Base-by-base conservation (phyloP, 192 early-diverging fungal genomes). In the Mortierella claussenii region DNA sequence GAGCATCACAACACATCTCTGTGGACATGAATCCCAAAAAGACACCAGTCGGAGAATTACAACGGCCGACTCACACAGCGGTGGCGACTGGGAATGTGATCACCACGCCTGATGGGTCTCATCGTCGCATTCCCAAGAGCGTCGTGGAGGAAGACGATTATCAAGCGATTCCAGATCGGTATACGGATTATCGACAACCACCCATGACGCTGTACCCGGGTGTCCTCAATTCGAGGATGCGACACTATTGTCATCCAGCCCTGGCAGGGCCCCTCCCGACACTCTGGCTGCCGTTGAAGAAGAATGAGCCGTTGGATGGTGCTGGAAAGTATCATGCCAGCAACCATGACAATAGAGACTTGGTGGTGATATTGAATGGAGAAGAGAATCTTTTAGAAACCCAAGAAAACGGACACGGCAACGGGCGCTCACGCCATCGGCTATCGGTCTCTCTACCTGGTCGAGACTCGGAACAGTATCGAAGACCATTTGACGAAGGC, bases 211-310 rank as follows among this genome's bases (percentile, higher is more conserved):
- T 94, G 28, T 82, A 88, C 28, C 68, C 86, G 13, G 92, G 92
- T n/a, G 83, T 94, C 8, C 66, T 94, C 18, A 91, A 94, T 51
- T 86, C 90, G 15, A 89, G 92, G 1, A 80, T 94, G 84, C 82
- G 83, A 21, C 79, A 81, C 13, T 94, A 91, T 42, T 83, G 82
- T 31, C 87, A 92, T 34, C 92, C 92, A 30, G 88, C 88, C 15
- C 52, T 92, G 5, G 53, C 86, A 23, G 90, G 91, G 2, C 80
- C 79, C 0, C 71, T 94, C 36, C 92, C 92, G 12, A 79, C 85
- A 40, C 55, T 94, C 26, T 94, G 92, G 92, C 65, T 92, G 26
- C 92, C 92, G 2, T 80, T 91, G 2, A 85, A 84, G 65, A 65
- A 59, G 46, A 32, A 28, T 0, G 49, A 62, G 9, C 6, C 60